Evolutionary conservation across 1,284 basidiomycete genomes (phyloP).

Genomic region (Leucoagaricus sp.): DNA sequence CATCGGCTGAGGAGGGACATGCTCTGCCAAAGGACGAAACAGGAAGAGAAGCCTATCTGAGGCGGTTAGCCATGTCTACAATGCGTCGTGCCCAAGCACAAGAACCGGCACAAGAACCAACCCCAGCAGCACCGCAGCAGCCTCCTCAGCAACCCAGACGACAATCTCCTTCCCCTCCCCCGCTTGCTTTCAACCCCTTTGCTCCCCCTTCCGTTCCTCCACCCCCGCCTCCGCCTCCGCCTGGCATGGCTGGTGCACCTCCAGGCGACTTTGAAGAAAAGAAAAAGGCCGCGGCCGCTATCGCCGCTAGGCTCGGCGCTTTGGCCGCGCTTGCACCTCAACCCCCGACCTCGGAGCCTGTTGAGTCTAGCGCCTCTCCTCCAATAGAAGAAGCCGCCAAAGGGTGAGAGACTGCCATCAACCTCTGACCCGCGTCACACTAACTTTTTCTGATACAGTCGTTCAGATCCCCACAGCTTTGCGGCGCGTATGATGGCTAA

Average conservation of each 20-base stretch:
- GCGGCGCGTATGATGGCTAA: slow-evolving; percentile 86
- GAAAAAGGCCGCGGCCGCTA: slow-evolving; percentile 77
- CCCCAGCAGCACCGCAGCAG: slow-evolving; percentile 2
- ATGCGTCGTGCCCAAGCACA: slow-evolving; percentile 15
- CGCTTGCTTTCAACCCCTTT: slow-evolving; percentile 66
- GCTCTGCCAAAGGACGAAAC: slow-evolving; percentile 35
- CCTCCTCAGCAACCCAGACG: slow-evolving; percentile 21
- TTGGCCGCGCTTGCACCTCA: slow-evolving; percentile 41
- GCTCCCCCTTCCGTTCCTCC: slow-evolving; percentile 59
- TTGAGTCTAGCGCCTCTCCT: slow-evolving; percentile 2
- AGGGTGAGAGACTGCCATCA: neutral
- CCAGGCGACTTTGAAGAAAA: slow-evolving; percentile 54
- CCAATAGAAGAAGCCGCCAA: neutral
- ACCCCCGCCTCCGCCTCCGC: slow-evolving; percentile 47
- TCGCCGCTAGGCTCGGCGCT: slow-evolving; percentile 72
- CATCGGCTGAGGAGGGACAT: neutral
- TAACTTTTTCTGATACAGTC: slow-evolving; percentile 24
- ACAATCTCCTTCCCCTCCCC: slow-evolving; percentile 44
- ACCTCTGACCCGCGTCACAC: neutral
- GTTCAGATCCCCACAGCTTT: slow-evolving; percentile 69
- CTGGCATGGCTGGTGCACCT: slow-evolving; percentile 20
- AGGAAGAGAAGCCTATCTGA: slow-evolving; percentile 73
- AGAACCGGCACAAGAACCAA: neutral
- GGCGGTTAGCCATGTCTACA: slow-evolving; percentile 58
- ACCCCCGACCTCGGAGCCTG: slow-evolving; percentile 12